Evolutionary conservation across 2,329 filamentous ascomycete species (phyloP), one percentile per base, ranked within the genome.

Genomic region (Zasmidium citrigriseum): DNA sequence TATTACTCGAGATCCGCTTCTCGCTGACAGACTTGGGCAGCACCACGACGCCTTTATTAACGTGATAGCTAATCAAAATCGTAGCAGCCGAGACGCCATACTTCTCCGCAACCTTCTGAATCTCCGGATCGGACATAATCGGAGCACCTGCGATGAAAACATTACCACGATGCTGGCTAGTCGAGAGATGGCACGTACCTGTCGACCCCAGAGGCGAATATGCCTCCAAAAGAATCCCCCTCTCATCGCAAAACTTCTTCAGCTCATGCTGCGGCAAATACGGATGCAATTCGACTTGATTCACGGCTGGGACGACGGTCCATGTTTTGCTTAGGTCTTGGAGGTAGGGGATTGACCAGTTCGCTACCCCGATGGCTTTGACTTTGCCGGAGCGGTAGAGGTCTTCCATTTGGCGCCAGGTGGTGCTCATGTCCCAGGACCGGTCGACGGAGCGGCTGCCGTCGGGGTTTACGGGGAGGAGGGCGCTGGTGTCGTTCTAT

Each of bases 391-490:
- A 75, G 70, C 73, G 67, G 55, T 73, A 69, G 27, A 90, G 77
- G 60, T 80, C 81, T 78, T 91, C 89, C 82, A 91, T 87, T 71
- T 82, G 83, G 76, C 87, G 87, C 89, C 89, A 96, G 50, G 89
- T 90, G 60, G n/a, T n/a, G n/a, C n/a, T n/a, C n/a, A n/a, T n/a
- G n/a, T 38, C 29, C 29, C 29, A 38, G 10, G 29, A 38, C n/a
- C 29, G 10, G 29, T 38, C 29, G 10, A 38, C 29, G 10, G 29
- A 38, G 29, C 29, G 29, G n/a, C 29, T n/a, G 29, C 29, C 29
- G 29, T 38, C 29, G 10, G n/a, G 29, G 10, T 38, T 38, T 38
- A n/a, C n/a, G n/a, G n/a, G n/a, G n/a, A n/a, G n/a, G n/a, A n/a
- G n/a, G n/a, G n/a, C n/a, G n/a, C n/a, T n/a, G n/a, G n/a, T n/a